A percentile compares a stretch with the other conserved stretches of the same genome.
Conservation (phyloP, 805 yeast genomes). For the Yamadazyma nakazawae region DNA sequence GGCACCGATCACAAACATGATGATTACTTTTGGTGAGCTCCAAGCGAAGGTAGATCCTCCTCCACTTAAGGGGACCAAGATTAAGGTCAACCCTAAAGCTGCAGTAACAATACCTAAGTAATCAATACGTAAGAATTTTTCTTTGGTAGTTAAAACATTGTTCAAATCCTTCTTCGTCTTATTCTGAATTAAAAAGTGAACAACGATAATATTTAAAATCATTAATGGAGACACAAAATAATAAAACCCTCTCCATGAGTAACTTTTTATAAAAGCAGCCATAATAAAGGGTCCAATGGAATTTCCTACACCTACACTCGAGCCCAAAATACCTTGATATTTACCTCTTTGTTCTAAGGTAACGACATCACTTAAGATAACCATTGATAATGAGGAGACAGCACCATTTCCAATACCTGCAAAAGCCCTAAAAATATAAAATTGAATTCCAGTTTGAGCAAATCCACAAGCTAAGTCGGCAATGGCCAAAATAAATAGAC, state of each 20-base stretch:
- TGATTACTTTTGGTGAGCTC: slow-evolving; percentile 42
- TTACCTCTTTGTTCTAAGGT: slow-evolving; percentile 53
- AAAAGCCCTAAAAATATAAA: slow-evolving; percentile 50
- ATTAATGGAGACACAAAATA: slow-evolving; percentile 45
- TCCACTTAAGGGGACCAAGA: slow-evolving; percentile 56
- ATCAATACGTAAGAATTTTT: slow-evolving; percentile 48
- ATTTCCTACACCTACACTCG: slow-evolving; percentile 50
- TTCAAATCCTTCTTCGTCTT: slow-evolving; percentile 23
- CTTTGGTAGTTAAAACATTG: slow-evolving; percentile 28
- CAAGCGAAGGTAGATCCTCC: slow-evolving; percentile 61
- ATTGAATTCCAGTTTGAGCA: slow-evolving; percentile 46
- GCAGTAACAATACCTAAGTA: slow-evolving; percentile 49
- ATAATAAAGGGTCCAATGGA: slow-evolving; percentile 56
- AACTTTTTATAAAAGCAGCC: slow-evolving; percentile 43
- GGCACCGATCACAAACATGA: slow-evolving; percentile 34
- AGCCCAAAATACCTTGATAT: slow-evolving; percentile 55
- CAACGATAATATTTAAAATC: slow-evolving; percentile 26
- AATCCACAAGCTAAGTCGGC: slow-evolving; percentile 52
- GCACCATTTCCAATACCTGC: slow-evolving; percentile 60
- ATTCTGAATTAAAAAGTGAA: slow-evolving; percentile 37
- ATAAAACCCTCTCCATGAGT: slow-evolving; percentile 55
- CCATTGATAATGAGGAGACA: slow-evolving; percentile 48
- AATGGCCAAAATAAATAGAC: slow-evolving; percentile 37
- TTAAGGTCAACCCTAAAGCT: slow-evolving; percentile 45
- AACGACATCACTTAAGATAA: slow-evolving; percentile 52